Base-by-base conservation (phyloP, 2,329 filamentous ascomycete genomes). In the Plectosphaerella cucumerina region DNA sequence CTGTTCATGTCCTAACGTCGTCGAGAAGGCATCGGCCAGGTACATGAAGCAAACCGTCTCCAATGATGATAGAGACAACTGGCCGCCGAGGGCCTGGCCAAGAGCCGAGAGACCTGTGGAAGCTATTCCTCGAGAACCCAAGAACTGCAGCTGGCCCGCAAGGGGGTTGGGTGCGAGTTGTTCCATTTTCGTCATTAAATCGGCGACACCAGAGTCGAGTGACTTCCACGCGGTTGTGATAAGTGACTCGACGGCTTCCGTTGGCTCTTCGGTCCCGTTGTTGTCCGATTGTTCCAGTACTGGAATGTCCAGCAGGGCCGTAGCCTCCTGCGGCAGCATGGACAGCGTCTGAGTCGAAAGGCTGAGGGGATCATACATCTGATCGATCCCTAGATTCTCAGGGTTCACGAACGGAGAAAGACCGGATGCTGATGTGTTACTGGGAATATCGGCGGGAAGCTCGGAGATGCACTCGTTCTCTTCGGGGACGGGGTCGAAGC, bases 31-130 rank as follows among this genome's bases (percentile, higher is more conserved):
- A 55, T 79, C 80, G 21, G 75, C 65, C 18, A 81, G 55, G 50
- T 82, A 78, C 31, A 80, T 60, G 53, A 81, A 75, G 58, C 76
- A 81, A 2, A 82, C 58, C 3, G 72, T 68, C 23, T 76, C 68
- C 23, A 75, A 57, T 4, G 78, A 66, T 1, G 71, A 69, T 3
- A 62, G 59, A 1, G 66, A 61, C 6, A 63, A 61, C n/a, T 58
- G 58, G 3, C 71, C 73, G 20, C 68, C 62, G 0, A 80, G 55
- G 5, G 77, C 63, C 11, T 60, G 61, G 8, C 61, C 67, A 18
- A 81, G 62, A 6, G 68, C 63, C 17, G 66, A 57, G 3, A 81
- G 64, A 9, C 77, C 78, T 6, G 55, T 66, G 2, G 62, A 56
- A 6, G 71, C 70, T 35, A 82, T 65, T 1, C 63, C 59, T 39